These are phyloP conservation scores for Paraurostyla sp. DNA, from an alignment of 73 alveolate species.

Conservation along the genomic window DNA sequence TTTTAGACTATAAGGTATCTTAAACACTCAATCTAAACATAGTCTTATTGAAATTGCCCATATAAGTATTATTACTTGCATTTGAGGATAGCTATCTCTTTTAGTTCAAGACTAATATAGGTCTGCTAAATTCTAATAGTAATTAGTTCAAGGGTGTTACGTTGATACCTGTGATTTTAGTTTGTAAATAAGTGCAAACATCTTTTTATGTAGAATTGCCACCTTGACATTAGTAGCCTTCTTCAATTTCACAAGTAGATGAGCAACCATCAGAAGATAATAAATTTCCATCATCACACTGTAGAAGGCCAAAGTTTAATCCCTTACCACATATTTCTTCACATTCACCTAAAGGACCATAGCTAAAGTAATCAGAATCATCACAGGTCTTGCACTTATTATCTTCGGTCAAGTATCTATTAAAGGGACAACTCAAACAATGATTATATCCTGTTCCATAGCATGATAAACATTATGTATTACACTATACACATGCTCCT, in stretches of 20 bases:
- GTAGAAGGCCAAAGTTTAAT: slow-evolving; percentile 47
- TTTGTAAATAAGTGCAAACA: not conserved
- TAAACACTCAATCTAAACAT: not conserved
- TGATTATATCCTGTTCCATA: not conserved
- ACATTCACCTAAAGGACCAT: slow-evolving; percentile 35
- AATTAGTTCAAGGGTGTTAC: not conserved
- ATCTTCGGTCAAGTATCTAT: not conserved
- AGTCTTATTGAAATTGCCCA: not conserved
- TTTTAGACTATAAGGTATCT: not conserved
- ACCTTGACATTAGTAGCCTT: not conserved
- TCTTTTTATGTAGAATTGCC: not conserved
- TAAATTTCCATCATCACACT: slow-evolving; percentile 70
- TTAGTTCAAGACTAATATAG: not conserved
- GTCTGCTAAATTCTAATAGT: not conserved
- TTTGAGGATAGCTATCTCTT: not conserved
- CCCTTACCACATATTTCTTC: slow-evolving; percentile 79
- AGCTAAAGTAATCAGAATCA: not conserved
- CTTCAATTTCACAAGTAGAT: slow-evolving; percentile 44
- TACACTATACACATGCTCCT: not conserved
- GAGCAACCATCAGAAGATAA: slow-evolving; percentile 67
- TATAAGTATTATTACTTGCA: not conserved
- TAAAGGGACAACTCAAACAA: not conserved
- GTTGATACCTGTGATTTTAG: not conserved
- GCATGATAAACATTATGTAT: slow-evolving; percentile 21
- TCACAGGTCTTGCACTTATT: not conserved